Evolutionary conservation across 2,329 filamentous ascomycete species (phyloP).

Genomic region (Torrubiella hemipterigena): DNA sequence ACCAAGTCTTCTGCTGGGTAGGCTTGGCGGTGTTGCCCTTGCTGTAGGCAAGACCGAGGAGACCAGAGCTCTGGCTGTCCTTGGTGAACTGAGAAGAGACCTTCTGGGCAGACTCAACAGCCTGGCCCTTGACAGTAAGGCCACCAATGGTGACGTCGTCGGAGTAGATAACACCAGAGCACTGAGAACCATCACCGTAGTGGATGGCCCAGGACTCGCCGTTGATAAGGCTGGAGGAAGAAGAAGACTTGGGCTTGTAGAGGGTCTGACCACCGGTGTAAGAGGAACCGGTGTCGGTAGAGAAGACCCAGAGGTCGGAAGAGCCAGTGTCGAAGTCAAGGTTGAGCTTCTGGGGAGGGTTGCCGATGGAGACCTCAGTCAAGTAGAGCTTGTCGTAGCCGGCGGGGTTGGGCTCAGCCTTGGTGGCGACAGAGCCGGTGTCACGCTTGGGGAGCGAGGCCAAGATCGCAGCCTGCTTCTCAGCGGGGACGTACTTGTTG

Average conservation of each 20-base stretch:
- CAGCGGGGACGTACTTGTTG: slow-evolving; percentile 15
- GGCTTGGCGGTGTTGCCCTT: slow-evolving; percentile 29
- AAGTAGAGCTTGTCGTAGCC: slow-evolving; percentile 1
- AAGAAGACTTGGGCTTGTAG: neutral
- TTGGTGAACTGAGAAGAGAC: slow-evolving; percentile 27
- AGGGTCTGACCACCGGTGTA: neutral
- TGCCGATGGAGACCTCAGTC: slow-evolving; percentile 9
- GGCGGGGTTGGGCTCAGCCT: slow-evolving; percentile 12
- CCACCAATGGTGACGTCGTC: slow-evolving; percentile 30
- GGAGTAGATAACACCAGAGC: slow-evolving; percentile 28
- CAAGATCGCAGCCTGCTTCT: slow-evolving; percentile 6
- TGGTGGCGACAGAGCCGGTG: slow-evolving; percentile 15
- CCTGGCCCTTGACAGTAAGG: slow-evolving; percentile 24
- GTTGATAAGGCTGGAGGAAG: neutral
- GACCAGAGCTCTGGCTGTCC: slow-evolving; percentile 24
- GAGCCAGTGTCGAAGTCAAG: slow-evolving; percentile 13
- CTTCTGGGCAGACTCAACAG: slow-evolving; percentile 27
- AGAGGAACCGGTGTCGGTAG: slow-evolving; percentile 6
- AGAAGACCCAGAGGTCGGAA: slow-evolving; percentile 14
- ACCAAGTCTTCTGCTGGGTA: slow-evolving; percentile 28
- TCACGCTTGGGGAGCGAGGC: slow-evolving; percentile 8
- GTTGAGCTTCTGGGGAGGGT: slow-evolving; percentile 9
- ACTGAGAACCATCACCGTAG: slow-evolving; percentile 30
- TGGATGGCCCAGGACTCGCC: slow-evolving; percentile 1
- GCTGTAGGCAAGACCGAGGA: slow-evolving; percentile 31